Base-by-base conservation (phyloP, 1,139 yeast species). In the Wickerhamomyces sp. region DNA sequence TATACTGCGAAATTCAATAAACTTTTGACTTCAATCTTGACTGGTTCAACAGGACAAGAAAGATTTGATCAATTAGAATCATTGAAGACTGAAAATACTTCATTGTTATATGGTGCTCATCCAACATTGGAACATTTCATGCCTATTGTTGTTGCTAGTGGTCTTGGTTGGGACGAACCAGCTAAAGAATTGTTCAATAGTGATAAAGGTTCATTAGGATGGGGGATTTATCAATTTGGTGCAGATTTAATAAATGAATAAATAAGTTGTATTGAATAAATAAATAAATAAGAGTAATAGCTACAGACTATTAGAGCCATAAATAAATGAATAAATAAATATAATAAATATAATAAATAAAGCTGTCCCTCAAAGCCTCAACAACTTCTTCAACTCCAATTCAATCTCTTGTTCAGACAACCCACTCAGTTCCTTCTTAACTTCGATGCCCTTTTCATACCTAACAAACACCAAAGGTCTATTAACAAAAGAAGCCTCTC, bases 111-210 rank as follows among this genome's bases (percentile, higher is more conserved):
- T 40, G 58, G 62, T 33, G 84, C 93, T 0, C 94, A 86, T 62
- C 94, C 94, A 7, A 78, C 89, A 0, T 67, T 79, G 41, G 94
- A 86, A 52, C 95, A 86, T 62, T 77, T 85, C 48, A 64, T 80
- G 53, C 94, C 95, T 0, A 58, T 83, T 5, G 78, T 81, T 32
- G 87, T 81, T 38, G 90, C 83, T 2, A 71, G 79, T 10, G 93
- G 91, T 13, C 72, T 83, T 23, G 71, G 78, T 14, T 65, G 65
- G 3, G 51, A 60, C 6, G 73, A 68, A 34, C 46, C 47, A 1
- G 72, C 72, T 15, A 66, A 67, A 45, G 78, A 76, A 50, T 45
- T 81, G 29, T 81, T 78, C 58, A 68, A 71, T 39, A 69, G 60
- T 29, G 76, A 65, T 4, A 48, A 59, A 13, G 68, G 68, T 0